phyloP scores from a whole-genome alignment of 768 basidiomycete species.

The Cystofilobasidium capitatum region DNA sequence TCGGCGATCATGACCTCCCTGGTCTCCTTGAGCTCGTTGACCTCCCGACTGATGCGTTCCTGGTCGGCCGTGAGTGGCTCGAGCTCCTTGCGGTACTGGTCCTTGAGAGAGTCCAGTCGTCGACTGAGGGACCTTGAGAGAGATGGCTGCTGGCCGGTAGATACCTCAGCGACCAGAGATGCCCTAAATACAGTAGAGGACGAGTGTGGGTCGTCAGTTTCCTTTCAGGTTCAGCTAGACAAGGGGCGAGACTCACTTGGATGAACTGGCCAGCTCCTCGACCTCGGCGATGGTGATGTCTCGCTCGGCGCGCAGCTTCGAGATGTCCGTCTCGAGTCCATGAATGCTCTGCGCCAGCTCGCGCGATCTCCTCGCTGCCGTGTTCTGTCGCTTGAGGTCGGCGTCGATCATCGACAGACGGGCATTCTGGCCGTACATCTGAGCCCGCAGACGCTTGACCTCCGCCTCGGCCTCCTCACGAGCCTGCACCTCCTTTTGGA shows the following conservation, averaged over 20 bases:
- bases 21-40: conserved; percentile 72
- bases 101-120: conserved; percentile 76
- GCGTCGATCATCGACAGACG: conserved; percentile 74
- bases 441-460: conserved; percentile 69
- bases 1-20: conserved; percentile 84
- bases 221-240: conserved; percentile 22
- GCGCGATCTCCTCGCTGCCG: conserved; percentile 65
- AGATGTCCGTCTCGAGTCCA: conserved; percentile 72
- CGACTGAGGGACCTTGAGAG: conserved; percentile 62
- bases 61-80: conserved; percentile 72
- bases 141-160: conserved; percentile 15
- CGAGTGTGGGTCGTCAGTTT: neutral
- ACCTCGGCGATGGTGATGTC: conserved; percentile 89
- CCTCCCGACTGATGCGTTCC: conserved; percentile 67
- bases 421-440: conserved; percentile 81
- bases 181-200: neutral
- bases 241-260: conserved; percentile 49
- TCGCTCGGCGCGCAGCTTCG: conserved; percentile 75
- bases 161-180: conserved; percentile 12
- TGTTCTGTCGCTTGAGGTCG: conserved; percentile 62
- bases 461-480: conserved; percentile 87
- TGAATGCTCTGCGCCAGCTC: conserved; percentile 67
- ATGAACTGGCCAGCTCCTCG: conserved; percentile 65
- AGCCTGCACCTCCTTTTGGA: conserved; percentile 78
- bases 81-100: conserved; percentile 77